Conservation (phyloP, 2,329 filamentous ascomycete genomes). For the Diplodia mutila region DNA sequence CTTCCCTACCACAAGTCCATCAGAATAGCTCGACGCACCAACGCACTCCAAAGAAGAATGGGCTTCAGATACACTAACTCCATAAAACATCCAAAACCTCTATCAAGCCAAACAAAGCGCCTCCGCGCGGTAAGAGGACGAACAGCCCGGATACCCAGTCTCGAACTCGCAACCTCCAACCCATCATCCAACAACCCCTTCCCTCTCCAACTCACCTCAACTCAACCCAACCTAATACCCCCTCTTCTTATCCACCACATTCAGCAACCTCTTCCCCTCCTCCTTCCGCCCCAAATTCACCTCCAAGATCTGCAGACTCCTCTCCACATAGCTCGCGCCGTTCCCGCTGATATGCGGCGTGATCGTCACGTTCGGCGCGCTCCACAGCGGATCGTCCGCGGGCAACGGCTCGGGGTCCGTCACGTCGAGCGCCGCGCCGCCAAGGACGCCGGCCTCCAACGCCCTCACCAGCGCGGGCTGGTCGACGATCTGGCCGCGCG, state of each 20-base stretch:
- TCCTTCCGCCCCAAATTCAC: slow-evolving; percentile 59
- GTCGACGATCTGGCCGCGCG: slow-evolving; percentile 66
- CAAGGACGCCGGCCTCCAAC: slow-evolving; percentile 58
- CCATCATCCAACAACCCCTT: neutral
- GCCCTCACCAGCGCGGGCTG: slow-evolving; percentile 66
- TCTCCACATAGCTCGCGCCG: slow-evolving; percentile 58
- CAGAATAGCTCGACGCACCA: neutral
- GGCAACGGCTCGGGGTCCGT: slow-evolving; percentile 80
- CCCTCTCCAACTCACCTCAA: neutral
- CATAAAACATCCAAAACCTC: neutral
- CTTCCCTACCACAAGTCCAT: neutral
- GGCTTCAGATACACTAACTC: neutral
- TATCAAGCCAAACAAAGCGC: neutral
- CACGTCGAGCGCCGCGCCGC: slow-evolving; percentile 76
- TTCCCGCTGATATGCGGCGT: slow-evolving; percentile 67
- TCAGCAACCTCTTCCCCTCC: slow-evolving; percentile 61
- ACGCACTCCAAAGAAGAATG: neutral
- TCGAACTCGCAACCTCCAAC: neutral
- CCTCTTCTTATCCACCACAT: slow-evolving; percentile 62
- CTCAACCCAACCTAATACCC: slow-evolving; percentile 58
- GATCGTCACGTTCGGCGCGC: slow-evolving; percentile 68
- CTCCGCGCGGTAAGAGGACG: neutral
- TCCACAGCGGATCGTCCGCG: slow-evolving; percentile 69
- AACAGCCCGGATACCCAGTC: neutral
- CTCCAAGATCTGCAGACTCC: slow-evolving; percentile 62